phyloP scores from a whole-genome alignment of 192 early-diverging fungal genomes.

The Linnemannia schmuckeri region DNA sequence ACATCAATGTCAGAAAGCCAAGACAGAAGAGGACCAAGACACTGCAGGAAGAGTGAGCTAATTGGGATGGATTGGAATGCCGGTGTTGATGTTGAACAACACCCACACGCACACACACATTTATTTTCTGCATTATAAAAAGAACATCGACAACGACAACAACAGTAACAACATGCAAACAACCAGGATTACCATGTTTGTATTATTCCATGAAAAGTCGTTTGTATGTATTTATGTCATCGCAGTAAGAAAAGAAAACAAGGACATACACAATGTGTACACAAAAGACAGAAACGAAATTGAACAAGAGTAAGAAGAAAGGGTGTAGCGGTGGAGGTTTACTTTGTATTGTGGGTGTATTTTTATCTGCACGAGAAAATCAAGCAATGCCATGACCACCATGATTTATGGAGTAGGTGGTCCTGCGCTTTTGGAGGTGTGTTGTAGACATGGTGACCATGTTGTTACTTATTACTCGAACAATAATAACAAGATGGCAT shows the following conservation, averaged over 20 bases:
- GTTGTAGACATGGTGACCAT: background rate
- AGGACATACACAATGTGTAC: background rate
- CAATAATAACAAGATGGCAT: background rate
- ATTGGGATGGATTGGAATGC: slow-evolving; percentile 2
- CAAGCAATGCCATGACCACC: background rate
- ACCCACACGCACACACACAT: too few species aligned
- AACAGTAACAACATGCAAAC: background rate
- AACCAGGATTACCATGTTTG: background rate
- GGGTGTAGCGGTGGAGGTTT: background rate
- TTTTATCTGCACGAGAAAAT: background rate
- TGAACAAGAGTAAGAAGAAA: background rate
- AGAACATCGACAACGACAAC: background rate
- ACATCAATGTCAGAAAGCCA: background rate
- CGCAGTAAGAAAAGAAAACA: background rate
- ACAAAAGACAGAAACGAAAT: background rate
- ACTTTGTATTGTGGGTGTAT: too few species aligned
- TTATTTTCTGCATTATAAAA: background rate
- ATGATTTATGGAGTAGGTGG: background rate
- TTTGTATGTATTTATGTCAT: background rate
- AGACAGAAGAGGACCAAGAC: background rate
- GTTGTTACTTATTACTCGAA: background rate
- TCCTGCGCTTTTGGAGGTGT: background rate
- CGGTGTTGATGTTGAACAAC: background rate
- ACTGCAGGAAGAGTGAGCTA: background rate
- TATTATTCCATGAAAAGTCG: background rate